Evolutionary conservation across 306 rosid species (phyloP), one percentile per base, ranked within the genome.

Genomic region (Cicer cuneatum): DNA sequence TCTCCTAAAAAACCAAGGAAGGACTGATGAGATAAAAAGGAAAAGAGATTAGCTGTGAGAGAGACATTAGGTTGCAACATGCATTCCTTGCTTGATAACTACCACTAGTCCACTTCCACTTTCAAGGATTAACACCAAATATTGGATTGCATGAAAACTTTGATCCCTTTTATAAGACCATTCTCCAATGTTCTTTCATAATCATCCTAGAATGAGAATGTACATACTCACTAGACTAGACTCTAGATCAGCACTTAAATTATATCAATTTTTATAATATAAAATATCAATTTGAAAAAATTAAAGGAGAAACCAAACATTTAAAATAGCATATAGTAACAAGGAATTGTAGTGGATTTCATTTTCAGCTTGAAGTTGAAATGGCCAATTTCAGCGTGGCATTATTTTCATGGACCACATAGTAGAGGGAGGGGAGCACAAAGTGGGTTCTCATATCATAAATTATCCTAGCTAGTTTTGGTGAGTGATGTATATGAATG

Each of bases 391-490:
- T 39, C 67, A 67, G 52, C 11, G 13, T 40, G 72, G 41, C 59
- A 74, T 39, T 59, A 66, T 54, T 69, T 35, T 14, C 60, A n/a
- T 53, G 88, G 88, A 78, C 89, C 87, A 79, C 86, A 53, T 7
- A 46, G 6, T 24, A 76, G 46, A 79, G 29, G 48, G 51, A 66
- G 14, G 54, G 14, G 46, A 64, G 45, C 5, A 5, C 41, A 6
- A 48, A 38, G 56, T 49, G 71, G 70, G 54, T 60, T 78, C 72
- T 29, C 66, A 52, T 71, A 63, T 71, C 57, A 33, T 71, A 40
- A 78, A 70, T 78, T n/a, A 78, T 78, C 53, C 45, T 60, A 0
- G 58, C 45, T 60, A 0, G 58, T 61, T 70, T 61, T 6, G 29
- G 40, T 73, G 57, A 51, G 78, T 73, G 74, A 68, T 19, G 72